A percentile compares a stretch with the other conserved stretches of the same genome.
Conservation (phyloP, 164 flowering plant genomes). For the Vitis rotundifolia region DNA sequence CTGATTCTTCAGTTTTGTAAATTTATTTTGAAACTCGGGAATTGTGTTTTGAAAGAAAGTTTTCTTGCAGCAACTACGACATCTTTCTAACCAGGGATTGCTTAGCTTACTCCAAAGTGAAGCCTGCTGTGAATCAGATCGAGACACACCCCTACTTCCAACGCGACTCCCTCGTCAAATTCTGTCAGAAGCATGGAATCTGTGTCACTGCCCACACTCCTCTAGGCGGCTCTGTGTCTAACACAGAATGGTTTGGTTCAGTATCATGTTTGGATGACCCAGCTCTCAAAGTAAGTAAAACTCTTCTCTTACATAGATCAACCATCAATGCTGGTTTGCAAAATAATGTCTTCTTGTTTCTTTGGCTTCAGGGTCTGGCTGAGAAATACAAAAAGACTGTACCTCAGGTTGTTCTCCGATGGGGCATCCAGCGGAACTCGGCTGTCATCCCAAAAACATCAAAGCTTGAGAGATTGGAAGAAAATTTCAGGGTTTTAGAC, state of each 20-base stretch:
- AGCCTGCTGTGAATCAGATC: constrained; percentile 96
- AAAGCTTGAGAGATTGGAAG: constrained; percentile 67
- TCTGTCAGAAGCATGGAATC: constrained; percentile 94
- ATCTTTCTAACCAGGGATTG: constrained; percentile 92
- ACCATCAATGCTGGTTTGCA: background rate
- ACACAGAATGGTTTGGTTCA: constrained; percentile 84
- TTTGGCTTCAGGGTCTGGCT: constrained; percentile 55
- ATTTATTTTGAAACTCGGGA: too few species aligned
- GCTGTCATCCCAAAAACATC: constrained; percentile 87
- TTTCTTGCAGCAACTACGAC: constrained; percentile 83
- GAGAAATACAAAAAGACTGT: constrained; percentile 68
- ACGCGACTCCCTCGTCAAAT: constrained; percentile 85
- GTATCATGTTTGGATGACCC: constrained; percentile 90
- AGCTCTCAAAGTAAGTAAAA: constrained; percentile 48
- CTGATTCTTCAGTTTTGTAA: background rate
- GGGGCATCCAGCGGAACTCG: constrained; percentile 88
- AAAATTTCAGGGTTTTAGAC: constrained; percentile 73
- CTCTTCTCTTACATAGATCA: background rate
- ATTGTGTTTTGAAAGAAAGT: too few species aligned
- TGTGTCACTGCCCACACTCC: constrained; percentile 92
- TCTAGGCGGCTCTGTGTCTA: constrained; percentile 81
- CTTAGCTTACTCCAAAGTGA: constrained; percentile 84
- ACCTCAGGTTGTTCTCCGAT: constrained; percentile 80
- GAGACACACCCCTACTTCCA: constrained; percentile 96
- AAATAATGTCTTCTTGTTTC: background rate